Base-by-base conservation (phyloP, 2,329 filamentous ascomycete species). In the Xylaria sp. region DNA sequence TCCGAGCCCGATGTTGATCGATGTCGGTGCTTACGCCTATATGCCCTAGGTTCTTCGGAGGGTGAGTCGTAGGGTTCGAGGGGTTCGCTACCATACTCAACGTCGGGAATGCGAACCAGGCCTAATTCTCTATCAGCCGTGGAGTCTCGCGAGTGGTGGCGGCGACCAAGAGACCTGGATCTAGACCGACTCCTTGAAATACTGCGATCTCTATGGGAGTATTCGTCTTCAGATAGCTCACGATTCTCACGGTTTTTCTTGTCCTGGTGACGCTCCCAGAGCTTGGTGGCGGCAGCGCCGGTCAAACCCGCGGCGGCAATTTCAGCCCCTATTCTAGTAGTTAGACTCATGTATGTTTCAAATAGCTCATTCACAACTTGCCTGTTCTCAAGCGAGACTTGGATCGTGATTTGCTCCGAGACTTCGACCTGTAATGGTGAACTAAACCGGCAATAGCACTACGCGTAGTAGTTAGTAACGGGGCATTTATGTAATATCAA, bases 111-210 rank as follows among this genome's bases (percentile, higher is more conserved):
- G 69, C 71, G 76, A 74, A 78, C 75, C 84, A 90, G 84, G 82
- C 88, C 88, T 88, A 90, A 82, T 82, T 89, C 87, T 82, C 84
- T 85, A 87, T 90, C 88, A 89, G 86, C 84, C 78, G 77, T 72
- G 72, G 80, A 80, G 76, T 81, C 80, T 78, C 85, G 83, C 74
- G 83, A 83, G 81, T 83, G 79, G 79, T 80, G 81, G 82, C 74
- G 75, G 77, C 78, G 77, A 78, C 79, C 76, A 67, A 70, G 75
- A 74, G 76, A 77, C 77, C 75, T 78, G 59, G 78, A 79, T 70
- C 74, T 75, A 69, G 78, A 77, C 69, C 74, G 73, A 63, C 76
- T 77, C 67, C 75, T 75, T 73, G 86, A 87, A 81, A 84, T 85
- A 82, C 83, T 85, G 78, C 84, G 82, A 76, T 73, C 73, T 63